A percentile compares a stretch with the other conserved stretches of the same genome.
phyloP scores from a whole-genome alignment of 768 basidiomycete species.

The Mycena leptocephala region DNA sequence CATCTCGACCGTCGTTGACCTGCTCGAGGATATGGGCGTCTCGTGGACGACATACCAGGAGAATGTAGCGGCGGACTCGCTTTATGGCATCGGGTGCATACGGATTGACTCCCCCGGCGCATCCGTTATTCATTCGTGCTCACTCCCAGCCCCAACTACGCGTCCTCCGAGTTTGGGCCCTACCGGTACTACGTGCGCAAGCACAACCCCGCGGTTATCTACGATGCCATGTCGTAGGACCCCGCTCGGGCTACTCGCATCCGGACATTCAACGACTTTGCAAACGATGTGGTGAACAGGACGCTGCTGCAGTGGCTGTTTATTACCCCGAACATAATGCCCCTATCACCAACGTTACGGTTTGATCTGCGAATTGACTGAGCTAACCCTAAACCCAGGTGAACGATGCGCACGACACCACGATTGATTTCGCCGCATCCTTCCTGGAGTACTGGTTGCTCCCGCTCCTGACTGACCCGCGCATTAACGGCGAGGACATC shows the following conservation, averaged over 20 bases:
- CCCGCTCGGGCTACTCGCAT: slow-evolving; percentile 59
- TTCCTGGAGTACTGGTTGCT: slow-evolving; percentile 48
- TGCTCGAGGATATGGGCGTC: too few relatives aligned
- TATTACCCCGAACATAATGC: slow-evolving; percentile 71
- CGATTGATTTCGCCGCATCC: slow-evolving; percentile 59
- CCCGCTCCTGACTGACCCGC: slow-evolving; percentile 66
- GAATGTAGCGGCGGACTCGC: slow-evolving; percentile 68
- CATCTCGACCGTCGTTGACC: slow-evolving; percentile 56
- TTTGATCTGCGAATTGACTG: not conserved
- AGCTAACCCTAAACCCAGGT: not conserved
- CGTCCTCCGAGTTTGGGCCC: slow-evolving; percentile 44
- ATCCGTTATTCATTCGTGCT: slow-evolving; percentile 43
- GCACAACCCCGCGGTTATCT: too few relatives aligned
- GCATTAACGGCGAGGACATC: slow-evolving; percentile 70
- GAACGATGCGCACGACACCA: slow-evolving; percentile 77
- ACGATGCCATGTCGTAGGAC: slow-evolving; percentile 62
- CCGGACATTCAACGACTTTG: slow-evolving; percentile 78
- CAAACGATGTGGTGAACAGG: slow-evolving; percentile 60
- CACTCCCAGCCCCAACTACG: slow-evolving; percentile 55
- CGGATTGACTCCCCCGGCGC: not conserved
- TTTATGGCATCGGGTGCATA: slow-evolving; percentile 53
- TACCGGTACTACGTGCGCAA: slow-evolving; percentile 73
- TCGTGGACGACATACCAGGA: slow-evolving; percentile 80
- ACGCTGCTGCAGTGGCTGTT: slow-evolving; percentile 73
- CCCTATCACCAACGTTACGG: too few relatives aligned